Evolutionary conservation across 2,329 filamentous ascomycete genomes (phyloP).

Genomic region (Diaporthe ampelina): DNA sequence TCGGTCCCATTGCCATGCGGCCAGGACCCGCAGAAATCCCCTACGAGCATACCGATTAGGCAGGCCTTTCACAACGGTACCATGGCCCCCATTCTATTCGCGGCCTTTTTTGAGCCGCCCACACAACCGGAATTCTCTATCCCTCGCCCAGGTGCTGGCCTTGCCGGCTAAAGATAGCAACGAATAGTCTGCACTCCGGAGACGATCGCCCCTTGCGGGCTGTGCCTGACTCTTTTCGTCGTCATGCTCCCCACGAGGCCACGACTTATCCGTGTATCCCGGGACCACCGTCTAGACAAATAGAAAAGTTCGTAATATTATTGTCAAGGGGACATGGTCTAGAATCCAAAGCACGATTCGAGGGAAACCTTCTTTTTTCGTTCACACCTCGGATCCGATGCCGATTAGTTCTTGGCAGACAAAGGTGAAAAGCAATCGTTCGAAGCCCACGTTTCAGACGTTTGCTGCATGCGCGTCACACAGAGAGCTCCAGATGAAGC

Average conservation of each 20-base stretch:
- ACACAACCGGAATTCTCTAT: not conserved
- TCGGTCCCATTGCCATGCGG: conserved; percentile 22
- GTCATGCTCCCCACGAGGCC: conserved; percentile 26
- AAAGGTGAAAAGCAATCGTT: not conserved
- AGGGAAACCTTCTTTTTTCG: conserved; percentile 2
- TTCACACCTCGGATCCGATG: conserved; percentile 1
- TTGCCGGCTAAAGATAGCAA: conserved; percentile 24
- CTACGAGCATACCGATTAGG: not conserved
- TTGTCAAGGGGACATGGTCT: not conserved
- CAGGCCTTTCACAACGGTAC: not conserved
- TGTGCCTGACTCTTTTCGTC: not conserved
- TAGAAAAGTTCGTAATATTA: not conserved
- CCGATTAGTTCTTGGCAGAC: conserved; percentile 13
- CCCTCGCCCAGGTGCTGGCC: not conserved
- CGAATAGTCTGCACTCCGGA: not conserved
- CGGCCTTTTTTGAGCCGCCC: conserved; percentile 17
- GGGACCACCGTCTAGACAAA: not conserved
- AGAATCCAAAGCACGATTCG: conserved; percentile 19
- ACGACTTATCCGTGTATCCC: not conserved
- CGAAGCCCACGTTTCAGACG: conserved; percentile 13
- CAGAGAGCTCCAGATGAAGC: not conserved
- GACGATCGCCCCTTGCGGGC: conserved; percentile 12
- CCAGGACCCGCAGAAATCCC: conserved; percentile 17
- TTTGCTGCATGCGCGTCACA: not conserved
- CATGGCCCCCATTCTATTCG: conserved; percentile 16